phyloP scores from a whole-genome alignment of 2,329 filamentous ascomycete species.

The Aspergillus sp. region DNA sequence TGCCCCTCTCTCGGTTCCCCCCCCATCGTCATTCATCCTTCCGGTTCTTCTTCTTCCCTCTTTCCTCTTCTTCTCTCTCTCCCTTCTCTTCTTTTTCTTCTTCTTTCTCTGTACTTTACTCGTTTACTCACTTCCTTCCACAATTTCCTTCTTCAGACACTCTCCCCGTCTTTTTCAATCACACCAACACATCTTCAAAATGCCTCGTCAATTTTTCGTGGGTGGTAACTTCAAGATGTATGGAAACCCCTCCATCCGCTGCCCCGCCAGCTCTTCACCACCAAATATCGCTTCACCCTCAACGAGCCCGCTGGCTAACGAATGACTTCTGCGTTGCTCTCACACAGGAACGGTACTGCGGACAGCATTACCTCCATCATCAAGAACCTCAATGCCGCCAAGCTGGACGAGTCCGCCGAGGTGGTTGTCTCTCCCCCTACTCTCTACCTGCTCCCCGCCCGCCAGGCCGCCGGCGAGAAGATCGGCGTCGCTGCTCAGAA shows the following conservation, averaged over 20 bases:
- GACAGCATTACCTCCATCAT: slow-evolving; percentile 90
- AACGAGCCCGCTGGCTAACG: slow-evolving; percentile 9
- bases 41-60: slow-evolving; percentile 16
- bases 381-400: slow-evolving; percentile 80
- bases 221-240: slow-evolving; percentile 99
- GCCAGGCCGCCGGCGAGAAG: slow-evolving; percentile 72
- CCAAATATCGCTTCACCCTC: neutral
- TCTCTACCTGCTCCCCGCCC: slow-evolving; percentile 86
- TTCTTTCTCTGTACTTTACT: slow-evolving; percentile 11
- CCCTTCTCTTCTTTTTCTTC: slow-evolving; percentile 4
- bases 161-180: slow-evolving; percentile 14
- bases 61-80: slow-evolving; percentile 17
- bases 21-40: slow-evolving; percentile 14
- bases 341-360: slow-evolving; percentile 83
- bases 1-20: slow-evolving; percentile 11
- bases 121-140: slow-evolving; percentile 2
- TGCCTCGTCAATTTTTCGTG: slow-evolving; percentile 96
- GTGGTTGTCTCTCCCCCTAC: slow-evolving; percentile 90
- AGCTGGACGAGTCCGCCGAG: slow-evolving; percentile 68
- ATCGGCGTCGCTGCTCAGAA: slow-evolving; percentile 94
- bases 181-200: slow-evolving; percentile 54
- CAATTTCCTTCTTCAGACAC: slow-evolving; percentile 7
- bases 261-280: slow-evolving; percentile 19
- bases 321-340: slow-evolving; percentile 30
- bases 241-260: slow-evolving; percentile 37